These are phyloP conservation scores for Zasmidium citrigriseum DNA, from an alignment of 2,329 filamentous ascomycete species.

Conservation along the genomic window DNA sequence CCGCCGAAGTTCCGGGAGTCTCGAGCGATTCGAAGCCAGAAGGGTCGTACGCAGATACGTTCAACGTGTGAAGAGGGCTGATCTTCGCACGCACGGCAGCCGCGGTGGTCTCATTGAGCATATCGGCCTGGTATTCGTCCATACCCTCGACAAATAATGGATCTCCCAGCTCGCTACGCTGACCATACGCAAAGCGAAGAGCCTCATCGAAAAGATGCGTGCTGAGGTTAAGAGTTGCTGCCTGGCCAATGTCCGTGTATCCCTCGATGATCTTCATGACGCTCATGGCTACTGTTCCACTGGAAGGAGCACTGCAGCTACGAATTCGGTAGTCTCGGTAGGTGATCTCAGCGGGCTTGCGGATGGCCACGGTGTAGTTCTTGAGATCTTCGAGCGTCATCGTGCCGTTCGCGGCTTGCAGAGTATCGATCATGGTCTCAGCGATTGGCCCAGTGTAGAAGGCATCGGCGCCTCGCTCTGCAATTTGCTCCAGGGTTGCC, in stretches of 20 bases:
- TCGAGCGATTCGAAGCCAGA: slow-evolving; percentile 64
- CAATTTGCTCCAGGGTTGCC: slow-evolving; percentile 75
- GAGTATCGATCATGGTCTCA: slow-evolving; percentile 68
- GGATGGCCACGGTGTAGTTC: slow-evolving; percentile 68
- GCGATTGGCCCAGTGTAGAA: slow-evolving; percentile 77
- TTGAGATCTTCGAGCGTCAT: slow-evolving; percentile 80
- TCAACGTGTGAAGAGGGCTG: slow-evolving; percentile 68
- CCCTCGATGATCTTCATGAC: slow-evolving; percentile 82
- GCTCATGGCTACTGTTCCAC: slow-evolving; percentile 73
- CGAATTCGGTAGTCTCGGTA: slow-evolving; percentile 70
- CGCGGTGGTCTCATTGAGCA: slow-evolving; percentile 66
- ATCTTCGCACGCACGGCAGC: slow-evolving; percentile 66
- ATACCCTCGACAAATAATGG: slow-evolving; percentile 71
- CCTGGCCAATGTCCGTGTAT: slow-evolving; percentile 64
- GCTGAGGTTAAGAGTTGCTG: slow-evolving; percentile 63
- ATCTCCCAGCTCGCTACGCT: slow-evolving; percentile 76
- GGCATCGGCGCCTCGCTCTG: slow-evolving; percentile 67
- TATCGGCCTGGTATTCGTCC: slow-evolving; percentile 62
- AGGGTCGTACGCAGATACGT: slow-evolving; percentile 74
- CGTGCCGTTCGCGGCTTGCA: slow-evolving; percentile 73
- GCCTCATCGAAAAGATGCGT: slow-evolving; percentile 85
- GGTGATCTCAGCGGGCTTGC: slow-evolving; percentile 57
- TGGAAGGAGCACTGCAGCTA: slow-evolving; percentile 71
- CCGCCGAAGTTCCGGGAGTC: slow-evolving; percentile 72
- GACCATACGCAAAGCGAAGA: slow-evolving; percentile 83